Percentiles rank a stretch among this genome's conserved stretches.
phyloP scores from a whole-genome alignment of 2,329 filamentous ascomycete species.

The Colletotrichum liriopes region DNA sequence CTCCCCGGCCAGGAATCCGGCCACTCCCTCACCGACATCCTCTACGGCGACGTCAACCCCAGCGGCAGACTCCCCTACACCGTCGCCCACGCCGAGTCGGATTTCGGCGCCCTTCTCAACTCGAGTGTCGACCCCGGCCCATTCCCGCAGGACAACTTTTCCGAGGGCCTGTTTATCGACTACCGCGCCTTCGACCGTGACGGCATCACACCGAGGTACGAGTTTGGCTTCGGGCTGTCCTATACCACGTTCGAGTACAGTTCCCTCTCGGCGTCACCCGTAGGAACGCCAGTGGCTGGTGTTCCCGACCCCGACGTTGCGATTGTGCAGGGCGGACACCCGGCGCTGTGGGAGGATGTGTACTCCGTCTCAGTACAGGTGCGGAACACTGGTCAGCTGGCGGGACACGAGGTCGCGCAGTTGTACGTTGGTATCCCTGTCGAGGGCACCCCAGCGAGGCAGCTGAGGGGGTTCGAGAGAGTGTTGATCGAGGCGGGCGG shows the following conservation, averaged over 20 bases:
- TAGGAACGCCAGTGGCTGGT: slow-evolving; percentile 43
- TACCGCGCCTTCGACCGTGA: slow-evolving; percentile 86
- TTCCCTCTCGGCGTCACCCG: slow-evolving; percentile 49
- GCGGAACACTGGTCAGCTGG: slow-evolving; percentile 58
- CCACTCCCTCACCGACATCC: slow-evolving; percentile 60
- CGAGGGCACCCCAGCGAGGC: slow-evolving; percentile 53
- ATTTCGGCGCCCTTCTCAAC: slow-evolving; percentile 81
- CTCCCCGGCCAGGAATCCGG: slow-evolving; percentile 71
- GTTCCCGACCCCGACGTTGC: slow-evolving; percentile 56
- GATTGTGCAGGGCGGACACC: slow-evolving; percentile 60
- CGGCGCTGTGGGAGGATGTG: slow-evolving; percentile 64
- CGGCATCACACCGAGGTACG: slow-evolving; percentile 78
- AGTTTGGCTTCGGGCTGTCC: slow-evolving; percentile 84
- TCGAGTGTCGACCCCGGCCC: slow-evolving; percentile 66
- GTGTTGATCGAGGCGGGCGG: slow-evolving; percentile 58
- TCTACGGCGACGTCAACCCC: slow-evolving; percentile 63
- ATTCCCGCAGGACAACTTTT: slow-evolving; percentile 81
- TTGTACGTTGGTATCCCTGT: slow-evolving; percentile 53
- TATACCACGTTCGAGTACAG: slow-evolving; percentile 78
- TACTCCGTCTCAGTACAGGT: slow-evolving; percentile 57
- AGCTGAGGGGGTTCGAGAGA: slow-evolving; percentile 64
- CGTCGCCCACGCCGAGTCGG: slow-evolving; percentile 73
- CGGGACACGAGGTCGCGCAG: slow-evolving; percentile 64
- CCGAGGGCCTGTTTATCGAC: slow-evolving; percentile 83
- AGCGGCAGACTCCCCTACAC: slow-evolving; percentile 85